A percentile compares a stretch with the other conserved stretches of the same genome.
Conservation (phyloP, 2,329 filamentous ascomycete genomes). For the Sporothrix pseudoabietina region DNA sequence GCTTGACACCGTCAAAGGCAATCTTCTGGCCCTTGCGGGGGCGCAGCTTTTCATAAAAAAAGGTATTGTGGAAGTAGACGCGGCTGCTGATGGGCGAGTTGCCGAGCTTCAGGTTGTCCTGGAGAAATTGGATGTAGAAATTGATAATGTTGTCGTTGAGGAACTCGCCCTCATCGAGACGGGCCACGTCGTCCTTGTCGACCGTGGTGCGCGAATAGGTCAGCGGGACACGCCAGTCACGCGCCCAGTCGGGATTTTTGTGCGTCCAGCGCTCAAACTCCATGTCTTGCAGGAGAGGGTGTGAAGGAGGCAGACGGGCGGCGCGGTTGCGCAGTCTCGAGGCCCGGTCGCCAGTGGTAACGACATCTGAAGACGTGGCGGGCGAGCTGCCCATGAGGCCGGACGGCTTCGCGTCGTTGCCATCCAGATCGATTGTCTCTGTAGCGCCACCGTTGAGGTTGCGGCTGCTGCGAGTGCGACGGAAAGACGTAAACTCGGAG, state of each 20-base stretch:
- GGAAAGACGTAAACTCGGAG: not conserved
- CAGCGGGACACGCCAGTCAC: slow-evolving; percentile 60
- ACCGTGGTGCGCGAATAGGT: slow-evolving; percentile 68
- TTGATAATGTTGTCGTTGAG: slow-evolving; percentile 91
- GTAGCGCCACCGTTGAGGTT: not conserved
- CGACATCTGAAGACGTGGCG: not conserved
- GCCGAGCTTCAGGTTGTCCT: slow-evolving; percentile 59
- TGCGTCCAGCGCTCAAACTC: slow-evolving; percentile 51
- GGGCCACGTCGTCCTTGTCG: slow-evolving; percentile 69
- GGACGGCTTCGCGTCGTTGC: not conserved
- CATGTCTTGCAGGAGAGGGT: slow-evolving; percentile 28
- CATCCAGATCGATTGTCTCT: slow-evolving; percentile 25
- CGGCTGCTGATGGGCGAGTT: slow-evolving; percentile 60
- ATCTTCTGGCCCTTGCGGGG: slow-evolving; percentile 61
- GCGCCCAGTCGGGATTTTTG: slow-evolving; percentile 54
- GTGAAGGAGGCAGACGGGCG: not conserved
- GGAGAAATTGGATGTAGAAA: slow-evolving; percentile 79
- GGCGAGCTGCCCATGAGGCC: not conserved
- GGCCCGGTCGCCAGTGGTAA: not conserved
- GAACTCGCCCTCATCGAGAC: slow-evolving; percentile 81
- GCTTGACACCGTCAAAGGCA: slow-evolving; percentile 81
- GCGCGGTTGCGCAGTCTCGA: slow-evolving; percentile 23
- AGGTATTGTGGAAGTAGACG: slow-evolving; percentile 89
- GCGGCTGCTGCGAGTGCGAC: not conserved
- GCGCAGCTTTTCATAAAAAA: slow-evolving; percentile 81